Evolutionary conservation across 164 flowering plant species (phyloP), one percentile per base, ranked within the genome.

Genomic region (Berberis vulgaris): DNA sequence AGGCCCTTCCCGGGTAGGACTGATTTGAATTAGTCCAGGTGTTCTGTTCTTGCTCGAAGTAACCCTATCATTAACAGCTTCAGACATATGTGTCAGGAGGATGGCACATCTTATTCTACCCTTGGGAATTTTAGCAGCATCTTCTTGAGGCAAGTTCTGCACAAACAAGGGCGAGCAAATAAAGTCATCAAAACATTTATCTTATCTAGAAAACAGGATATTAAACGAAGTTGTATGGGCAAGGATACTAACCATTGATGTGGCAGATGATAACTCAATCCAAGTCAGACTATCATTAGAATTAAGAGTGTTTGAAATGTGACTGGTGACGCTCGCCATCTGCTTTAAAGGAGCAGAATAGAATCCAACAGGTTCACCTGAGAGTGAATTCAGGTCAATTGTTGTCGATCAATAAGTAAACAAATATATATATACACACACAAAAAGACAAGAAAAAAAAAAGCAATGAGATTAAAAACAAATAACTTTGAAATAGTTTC

Each of bases 1-100:
- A 64, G 99, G 97, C 11, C 99, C 99, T 65, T 79, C 84, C 67
- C 66, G 77, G 49, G 82, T 71, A 60, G 97, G 97, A 73, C 97
- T 89, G 41, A 94, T 87, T 73, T 89, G 97, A 72, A 94, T 80
- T 62, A 74, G 74, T 66, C 96, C 91, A 78, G 84, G 78, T 69
- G 76, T 79, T 68, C 65, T 76, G n/a, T 54, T 75, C 53, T 73
- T 63, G 38, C 42, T 44, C 41, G 38, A 26, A 59, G 69, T 46
- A 54, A 76, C 63, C 66, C 62, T 49, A 62, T 54, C 77, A 43
- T 73, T 72, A 69, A 76, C 85, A 68, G 40, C 73, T 66, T 80
- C 88, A 65, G 78, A 58, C 59, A 59, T 66, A 7, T 82, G 75
- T 60, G 83, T 78, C 65, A 85, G 66, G 41, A 86, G 67, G 45